Evolutionary conservation across 768 basidiomycete species (phyloP), one percentile per base, ranked within the genome.

Genomic region (Pulveroboletus sp.): DNA sequence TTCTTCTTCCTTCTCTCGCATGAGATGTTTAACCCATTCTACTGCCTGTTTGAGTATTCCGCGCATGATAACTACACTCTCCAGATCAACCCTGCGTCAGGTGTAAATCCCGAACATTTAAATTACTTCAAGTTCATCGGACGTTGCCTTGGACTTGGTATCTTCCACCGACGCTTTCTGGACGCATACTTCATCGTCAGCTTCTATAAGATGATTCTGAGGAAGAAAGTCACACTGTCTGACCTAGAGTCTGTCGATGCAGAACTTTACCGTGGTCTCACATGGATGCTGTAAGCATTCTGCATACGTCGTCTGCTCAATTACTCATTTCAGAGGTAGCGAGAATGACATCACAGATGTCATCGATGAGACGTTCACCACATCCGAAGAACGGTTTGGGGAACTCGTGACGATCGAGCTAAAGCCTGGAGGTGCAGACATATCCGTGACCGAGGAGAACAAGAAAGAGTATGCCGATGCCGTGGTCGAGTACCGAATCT

Each of bases 71-170:
- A 99, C 72, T 99, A 99, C 67, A 98, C 96, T 9, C 85, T 99
- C 27, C 96, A 99, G 71, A 98, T 99, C 71, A 98, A 98, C 72
- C 95, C 95, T 11, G 93, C 93, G 9, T 96, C 93, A 31, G 91
- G 91, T 38, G 92, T 99, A 59, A 99, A 99, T 69, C 96, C 96
- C 0, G 96, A 99, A 71, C 96, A 99, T 71, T 72, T 99, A 67
- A 98, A 98, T 74, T 99, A 98, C 75, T 98, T 98, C 87, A 97
- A 98, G 74, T 98, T 99, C 71, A 98, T 99, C 57, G 96, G 96
- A 8, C 85, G 96, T 32, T 91, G 89, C 63, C 76, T 98, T 47
- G 93, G 94, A 46, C 79, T 98, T 39, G 95, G 91, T 57, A 98
- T 99, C 67, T 99, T 99, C 84, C 96, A 99, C 67, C 85, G 96